Evolutionary conservation across 2,329 filamentous ascomycete genomes (phyloP), one percentile per base, ranked within the genome.

Genomic region (Atkinsonella texensis): DNA sequence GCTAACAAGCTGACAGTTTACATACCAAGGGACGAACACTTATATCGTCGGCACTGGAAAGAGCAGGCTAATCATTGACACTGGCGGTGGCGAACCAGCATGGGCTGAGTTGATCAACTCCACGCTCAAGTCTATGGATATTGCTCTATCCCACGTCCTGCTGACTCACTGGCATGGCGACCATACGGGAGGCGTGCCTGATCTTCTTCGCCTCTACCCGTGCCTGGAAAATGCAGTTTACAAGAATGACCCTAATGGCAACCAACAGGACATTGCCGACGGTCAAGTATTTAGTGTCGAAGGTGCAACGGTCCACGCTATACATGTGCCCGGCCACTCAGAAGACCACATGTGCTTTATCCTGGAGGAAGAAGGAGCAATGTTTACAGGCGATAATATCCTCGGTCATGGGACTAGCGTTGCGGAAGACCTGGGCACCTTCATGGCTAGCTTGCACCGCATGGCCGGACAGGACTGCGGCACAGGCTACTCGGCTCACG

Each of bases 161-260:
- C 68, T 89, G 12, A 87, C 84, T 0, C 86, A 89, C 64, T 87
- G 84, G 83, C 86, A 90, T 59, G 74, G 71, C 42, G 85, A 89
- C 60, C 86, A 90, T 60, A 75, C 81, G 4, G 74, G 78, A 12
- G 86, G 86, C 1, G 73, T 89, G 1, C 64, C 71, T 2, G 79
- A 87, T 58, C 70, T 89, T 0, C 63, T 66, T 2, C 41, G 46
- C 2, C n/a, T 54, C 4, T 57, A 63, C 23, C 56, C 60, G 2
- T 18, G 52, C 8, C 52, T 57, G 3, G 17, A 10, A 4, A 3
- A 20, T 13, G 9, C 17, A 18, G 64, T 87, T n/a, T 76, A 79
- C 68, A 86, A 87, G 64, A 68, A 77, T 60, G 65, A 75, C 33
- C 75, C 79, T 0, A 66, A 64, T 3, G 47, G 55, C 3, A 62